Base-by-base conservation (phyloP, 129 eudicot species). In the Tanacetum coccineum region DNA sequence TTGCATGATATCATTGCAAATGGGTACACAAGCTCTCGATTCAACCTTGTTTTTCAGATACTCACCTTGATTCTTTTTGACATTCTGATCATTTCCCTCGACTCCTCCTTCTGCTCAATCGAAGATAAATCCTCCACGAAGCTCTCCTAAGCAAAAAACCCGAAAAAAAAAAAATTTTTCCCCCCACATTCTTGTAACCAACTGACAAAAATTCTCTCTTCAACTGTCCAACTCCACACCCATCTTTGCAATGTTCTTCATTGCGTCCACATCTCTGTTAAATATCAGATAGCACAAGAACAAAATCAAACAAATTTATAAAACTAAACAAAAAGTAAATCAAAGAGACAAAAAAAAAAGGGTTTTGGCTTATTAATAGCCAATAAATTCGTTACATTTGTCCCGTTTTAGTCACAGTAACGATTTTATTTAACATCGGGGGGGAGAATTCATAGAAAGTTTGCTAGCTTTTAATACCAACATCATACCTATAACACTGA, bases 171-270 rank as follows among this genome's bases (percentile, higher is more conserved):
- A n/a, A n/a, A n/a, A n/a, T n/a, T n/a, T n/a, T n/a, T n/a, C n/a
- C n/a, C n/a, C 90, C 90, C 68, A 85, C 90, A 20, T 85, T 85
- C 76, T 85, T 85, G 79, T 81, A 85, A 30, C 87, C 87, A 22
- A 85, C 90, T 17, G 90, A 85, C 10, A 81, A 79, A 85, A 76
- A 72, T 85, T 85, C 90, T 79, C 74, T 85, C 90, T 63, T 85
- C 90, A 56, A 85, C 82, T 7, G 81, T 85, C n/a, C 78, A 85
- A 71, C 49, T 85, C 90, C 62, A 73, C 82, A 28, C 81, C 90
- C 55, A 81, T 10, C 53, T 73, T 79, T 5, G 90, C 90, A 60
- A 85, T 76, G 50, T 85, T 79, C 74, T 73, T 85, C 90, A 85
- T 85, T 46, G 90, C 80, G 51, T 81, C 90, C 73, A 85, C 90